A percentile compares a stretch with the other conserved stretches of the same genome.
Evolutionary conservation across 805 yeast species (phyloP).

Genomic region (Candida ficus): DNA sequence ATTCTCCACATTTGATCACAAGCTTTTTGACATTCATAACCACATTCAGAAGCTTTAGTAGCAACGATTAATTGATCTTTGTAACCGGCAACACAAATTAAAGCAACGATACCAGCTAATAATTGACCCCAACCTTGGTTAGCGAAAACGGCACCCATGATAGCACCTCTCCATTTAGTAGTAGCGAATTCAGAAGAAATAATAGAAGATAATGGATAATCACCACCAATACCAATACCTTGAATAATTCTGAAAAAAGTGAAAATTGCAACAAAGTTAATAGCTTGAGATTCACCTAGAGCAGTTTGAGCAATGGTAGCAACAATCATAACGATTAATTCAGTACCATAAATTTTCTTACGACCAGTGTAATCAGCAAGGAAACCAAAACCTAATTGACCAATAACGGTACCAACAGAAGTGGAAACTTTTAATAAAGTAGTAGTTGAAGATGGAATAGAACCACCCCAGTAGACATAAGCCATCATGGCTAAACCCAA

Average conservation of each 20-base stretch:
- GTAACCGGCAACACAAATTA: slow-evolving; percentile 73
- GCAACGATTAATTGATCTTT: slow-evolving; percentile 55
- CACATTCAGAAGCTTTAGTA: slow-evolving; percentile 55
- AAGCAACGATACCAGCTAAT: slow-evolving; percentile 78
- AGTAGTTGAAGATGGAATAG: slow-evolving; percentile 63
- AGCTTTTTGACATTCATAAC: slow-evolving; percentile 61
- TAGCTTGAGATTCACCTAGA: slow-evolving; percentile 65
- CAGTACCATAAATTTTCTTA: slow-evolving; percentile 82
- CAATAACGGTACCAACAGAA: slow-evolving; percentile 90
- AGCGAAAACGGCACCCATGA: slow-evolving; percentile 93
- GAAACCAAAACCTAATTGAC: slow-evolving; percentile 82
- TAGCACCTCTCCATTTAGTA: slow-evolving; percentile 97
- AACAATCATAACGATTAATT: slow-evolving; percentile 75
- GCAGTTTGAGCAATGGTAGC: slow-evolving; percentile 78
- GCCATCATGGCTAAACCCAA: slow-evolving; percentile 75
- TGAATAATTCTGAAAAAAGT: slow-evolving; percentile 75
- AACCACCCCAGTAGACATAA: slow-evolving; percentile 65
- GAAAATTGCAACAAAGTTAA: slow-evolving; percentile 69
- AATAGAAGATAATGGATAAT: slow-evolving; percentile 90
- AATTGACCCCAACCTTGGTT: slow-evolving; percentile 98
- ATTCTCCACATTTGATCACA: slow-evolving; percentile 95
- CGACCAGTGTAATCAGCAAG: slow-evolving; percentile 81
- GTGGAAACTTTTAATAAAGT: slow-evolving; percentile 84
- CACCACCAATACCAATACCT: slow-evolving; percentile 99
- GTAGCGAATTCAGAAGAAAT: slow-evolving; percentile 90